Evolutionary conservation across 2,329 filamentous ascomycete genomes (phyloP).

Genomic region (Diplodia scrobiculata): DNA sequence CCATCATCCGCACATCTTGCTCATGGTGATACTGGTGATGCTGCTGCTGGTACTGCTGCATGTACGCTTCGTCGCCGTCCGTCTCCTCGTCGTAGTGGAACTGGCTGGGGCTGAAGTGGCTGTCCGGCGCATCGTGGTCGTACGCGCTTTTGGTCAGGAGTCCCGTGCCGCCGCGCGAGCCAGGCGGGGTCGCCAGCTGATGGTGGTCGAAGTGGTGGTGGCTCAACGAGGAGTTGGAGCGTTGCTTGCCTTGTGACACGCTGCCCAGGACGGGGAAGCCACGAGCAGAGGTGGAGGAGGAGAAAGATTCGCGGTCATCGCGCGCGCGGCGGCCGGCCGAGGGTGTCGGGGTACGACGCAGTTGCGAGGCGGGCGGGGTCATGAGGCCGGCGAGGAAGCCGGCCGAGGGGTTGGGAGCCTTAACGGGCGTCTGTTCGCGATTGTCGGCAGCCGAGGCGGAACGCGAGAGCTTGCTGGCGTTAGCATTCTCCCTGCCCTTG

Average conservation of each 20-base stretch:
- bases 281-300: slow-evolving; percentile 33
- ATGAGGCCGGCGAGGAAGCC: slow-evolving; percentile 76
- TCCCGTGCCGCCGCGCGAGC: slow-evolving; percentile 29
- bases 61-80: background rate
- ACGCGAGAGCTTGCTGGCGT: slow-evolving; percentile 48
- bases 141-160: slow-evolving; percentile 60
- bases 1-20: background rate
- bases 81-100: slow-evolving; percentile 19
- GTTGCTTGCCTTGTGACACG: slow-evolving; percentile 34
- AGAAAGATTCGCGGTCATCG: slow-evolving; percentile 34
- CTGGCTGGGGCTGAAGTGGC: slow-evolving; percentile 42
- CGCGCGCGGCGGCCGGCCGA: slow-evolving; percentile 34
- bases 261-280: slow-evolving; percentile 29
- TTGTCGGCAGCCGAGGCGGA: background rate
- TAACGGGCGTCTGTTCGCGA: slow-evolving; percentile 58
- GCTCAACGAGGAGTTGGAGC: background rate
- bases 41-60: background rate
- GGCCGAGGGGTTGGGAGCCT: slow-evolving; percentile 52
- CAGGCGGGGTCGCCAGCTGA: slow-evolving; percentile 34
- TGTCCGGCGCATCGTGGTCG: slow-evolving; percentile 61
- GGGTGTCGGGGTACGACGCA: slow-evolving; percentile 33
- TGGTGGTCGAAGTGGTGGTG: slow-evolving; percentile 13
- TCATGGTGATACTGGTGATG: background rate
- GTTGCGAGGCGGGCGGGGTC: slow-evolving; percentile 79
- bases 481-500: slow-evolving; percentile 58